Evolutionary conservation across 2,329 filamentous ascomycete species (phyloP).

Genomic region (Pleurostoma richardsiae): DNA sequence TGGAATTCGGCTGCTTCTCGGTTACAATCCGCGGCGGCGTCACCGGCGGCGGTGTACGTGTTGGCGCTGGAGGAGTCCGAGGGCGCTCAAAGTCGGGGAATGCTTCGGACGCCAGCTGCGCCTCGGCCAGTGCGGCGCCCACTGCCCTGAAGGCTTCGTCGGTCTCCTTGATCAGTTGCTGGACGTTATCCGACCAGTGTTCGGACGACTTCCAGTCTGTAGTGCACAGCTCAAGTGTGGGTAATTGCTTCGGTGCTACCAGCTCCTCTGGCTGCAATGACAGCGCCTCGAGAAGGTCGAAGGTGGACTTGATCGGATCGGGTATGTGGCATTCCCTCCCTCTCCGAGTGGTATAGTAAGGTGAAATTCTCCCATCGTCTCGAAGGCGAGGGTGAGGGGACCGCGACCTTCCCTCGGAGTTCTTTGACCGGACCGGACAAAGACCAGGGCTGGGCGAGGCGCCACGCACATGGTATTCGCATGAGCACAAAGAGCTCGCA

Average conservation of each 20-base stretch:
- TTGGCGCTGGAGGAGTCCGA: not conserved
- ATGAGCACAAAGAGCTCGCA: conserved; percentile 40
- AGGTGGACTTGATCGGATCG: conserved; percentile 10
- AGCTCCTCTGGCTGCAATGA: conserved; percentile 11
- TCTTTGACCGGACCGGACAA: conserved; percentile 6
- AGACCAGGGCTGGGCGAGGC: conserved; percentile 4
- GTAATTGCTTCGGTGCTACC: no score
- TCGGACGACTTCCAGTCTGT: conserved; percentile 3
- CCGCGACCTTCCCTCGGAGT: conserved; percentile 1
- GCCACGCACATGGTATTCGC: conserved; percentile 23
- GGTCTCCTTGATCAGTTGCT: conserved; percentile 41
- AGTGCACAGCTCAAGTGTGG: no score
- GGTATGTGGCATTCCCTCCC: no score
- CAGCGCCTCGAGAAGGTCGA: conserved; percentile 22
- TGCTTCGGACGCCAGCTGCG: conserved; percentile 20
- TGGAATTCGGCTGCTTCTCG: not conserved
- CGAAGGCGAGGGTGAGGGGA: conserved; percentile 8
- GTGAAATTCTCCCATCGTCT: not conserved
- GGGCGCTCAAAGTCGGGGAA: not conserved
- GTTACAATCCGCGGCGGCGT: conserved; percentile 3
- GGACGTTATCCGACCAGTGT: conserved; percentile 25
- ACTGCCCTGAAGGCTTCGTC: conserved; percentile 45
- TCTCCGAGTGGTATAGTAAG: no score
- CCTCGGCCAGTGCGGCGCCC: conserved; percentile 32
- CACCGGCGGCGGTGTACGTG: conserved; percentile 6